Evolutionary conservation across 257 asterid genomes (phyloP).

Genomic region (Penstemon newberryi): DNA sequence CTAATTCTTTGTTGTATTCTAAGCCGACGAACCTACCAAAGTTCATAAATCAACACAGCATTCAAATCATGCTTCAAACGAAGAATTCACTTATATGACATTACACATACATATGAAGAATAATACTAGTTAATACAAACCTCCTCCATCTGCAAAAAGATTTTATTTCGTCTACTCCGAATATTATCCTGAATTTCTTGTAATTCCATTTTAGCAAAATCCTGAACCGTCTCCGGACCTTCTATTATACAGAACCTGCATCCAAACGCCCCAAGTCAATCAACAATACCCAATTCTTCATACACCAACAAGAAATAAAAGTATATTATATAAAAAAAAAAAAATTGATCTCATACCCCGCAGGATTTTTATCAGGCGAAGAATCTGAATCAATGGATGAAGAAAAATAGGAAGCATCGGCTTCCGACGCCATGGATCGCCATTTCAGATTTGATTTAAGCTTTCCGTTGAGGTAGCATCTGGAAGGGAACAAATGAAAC

Average conservation of each 20-base stretch:
- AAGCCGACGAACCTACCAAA: constrained; percentile 85
- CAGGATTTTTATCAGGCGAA: constrained; percentile 42
- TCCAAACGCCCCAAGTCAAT: constrained; percentile 17
- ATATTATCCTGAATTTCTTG: constrained; percentile 91
- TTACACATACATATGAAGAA: not conserved
- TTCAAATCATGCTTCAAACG: not conserved
- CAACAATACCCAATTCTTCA: not conserved
- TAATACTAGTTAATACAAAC: constrained; percentile 35
- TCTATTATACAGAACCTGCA: constrained; percentile 92
- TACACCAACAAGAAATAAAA: not conserved
- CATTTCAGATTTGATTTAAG: constrained; percentile 43
- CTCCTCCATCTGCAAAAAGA: constrained; percentile 98
- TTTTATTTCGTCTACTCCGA: constrained; percentile 84
- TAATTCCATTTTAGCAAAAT: constrained; percentile 81
- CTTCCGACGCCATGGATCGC: constrained; percentile 62
- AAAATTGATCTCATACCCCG: constrained; percentile 35
- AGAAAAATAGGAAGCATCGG: constrained; percentile 57
- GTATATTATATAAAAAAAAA: not conserved
- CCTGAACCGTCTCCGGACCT: constrained; percentile 93
- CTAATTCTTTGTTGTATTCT: constrained; percentile 85
- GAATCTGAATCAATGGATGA: constrained; percentile 47
- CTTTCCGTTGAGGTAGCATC: constrained; percentile 33
- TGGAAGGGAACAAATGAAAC: constrained; percentile 35
- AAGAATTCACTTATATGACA: no score
- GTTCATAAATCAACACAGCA: constrained; percentile 16